Base-by-base conservation (phyloP, 2,329 filamentous ascomycete species). In the Colletotrichum musicola region DNA sequence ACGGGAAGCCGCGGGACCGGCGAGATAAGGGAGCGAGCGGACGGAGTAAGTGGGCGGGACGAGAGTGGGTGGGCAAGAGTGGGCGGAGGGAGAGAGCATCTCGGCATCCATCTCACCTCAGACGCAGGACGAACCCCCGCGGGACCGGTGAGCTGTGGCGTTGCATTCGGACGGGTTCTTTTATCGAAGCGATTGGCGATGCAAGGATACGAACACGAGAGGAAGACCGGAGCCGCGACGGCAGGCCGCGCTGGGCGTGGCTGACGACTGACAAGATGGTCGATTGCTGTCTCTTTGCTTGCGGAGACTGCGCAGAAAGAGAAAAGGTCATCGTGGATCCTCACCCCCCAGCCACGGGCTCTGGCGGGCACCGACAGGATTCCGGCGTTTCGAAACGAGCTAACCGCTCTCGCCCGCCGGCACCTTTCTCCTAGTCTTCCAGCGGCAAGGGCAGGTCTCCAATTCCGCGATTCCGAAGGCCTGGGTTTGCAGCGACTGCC, bases 181-280 rank as follows among this genome's bases (percentile, higher is more conserved):
- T 20, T 61, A 30, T 20, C 62, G 62, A 49, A 51, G 46, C 38
- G 62, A 51, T 66, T 55, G 30, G 55, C 65, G 38, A 40, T 66
- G 25, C 44, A 30, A 51, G 47, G 49, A 61, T 69, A 69, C 66
- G 66, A 69, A 66, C 66, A 69, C 66, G 66, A 69, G 7, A 35
- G 30, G 30, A 66, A 61, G 16, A 44, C 9, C 51, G 55, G 62
- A 44, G 55, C 30, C 49, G 12, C 6, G n/a, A 25, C 16, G 40
- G 40, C 13, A 25, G 50, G 25, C 18, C 59, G 35, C 30, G 30
- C 7, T 35, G 30, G 9, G 6, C 56, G 50, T 63, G 60, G 60
- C 60, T 63, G 60, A 20, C 13, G n/a, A 18, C 38, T 5, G 16
- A 38, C 6, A 55, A 20, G 6, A 10, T 20, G 46, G 51, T 22